Conservation (phyloP, 345 rosid genomes). For the Acer campestre region DNA sequence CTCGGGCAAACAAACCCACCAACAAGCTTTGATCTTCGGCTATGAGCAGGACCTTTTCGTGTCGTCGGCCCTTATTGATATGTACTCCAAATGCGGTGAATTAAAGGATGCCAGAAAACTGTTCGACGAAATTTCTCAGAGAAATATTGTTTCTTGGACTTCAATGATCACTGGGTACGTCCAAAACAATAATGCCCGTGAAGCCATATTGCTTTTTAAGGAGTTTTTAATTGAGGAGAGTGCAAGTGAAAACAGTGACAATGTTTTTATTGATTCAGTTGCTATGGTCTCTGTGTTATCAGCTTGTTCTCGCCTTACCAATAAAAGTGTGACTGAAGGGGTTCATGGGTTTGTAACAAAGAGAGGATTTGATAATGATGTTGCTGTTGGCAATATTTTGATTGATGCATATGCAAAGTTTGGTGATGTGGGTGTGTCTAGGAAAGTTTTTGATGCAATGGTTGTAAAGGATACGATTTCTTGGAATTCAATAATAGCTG, state of each 20-base stretch:
- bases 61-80: conserved; percentile 70
- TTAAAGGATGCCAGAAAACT: conserved; percentile 57
- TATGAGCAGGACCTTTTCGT: conserved; percentile 69
- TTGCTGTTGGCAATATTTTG: conserved; percentile 66
- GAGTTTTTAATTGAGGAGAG: conserved; percentile 58
- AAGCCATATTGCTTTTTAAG: conserved; percentile 70
- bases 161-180: conserved; percentile 80
- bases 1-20: conserved; percentile 82
- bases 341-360: conserved; percentile 63
- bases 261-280: conserved; percentile 52
- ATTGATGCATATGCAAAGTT: conserved; percentile 83
- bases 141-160: conserved; percentile 83
- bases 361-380: conserved; percentile 57
- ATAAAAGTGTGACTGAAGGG: conserved; percentile 53
- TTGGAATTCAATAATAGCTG: conserved; percentile 78
- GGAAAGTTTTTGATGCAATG: conserved; percentile 71
- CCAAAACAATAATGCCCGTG: conserved; percentile 51
- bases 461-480: conserved; percentile 63
- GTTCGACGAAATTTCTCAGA: conserved; percentile 77
- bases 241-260: conserved; percentile 28
- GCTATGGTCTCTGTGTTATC: conserved; percentile 73
- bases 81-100: conserved; percentile 73
- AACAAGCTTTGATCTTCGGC: conserved; percentile 75
- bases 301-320: conserved; percentile 66
- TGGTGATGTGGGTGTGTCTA: conserved; percentile 49